phyloP scores from a whole-genome alignment of 805 yeast species.

The Candida golubevii region DNA sequence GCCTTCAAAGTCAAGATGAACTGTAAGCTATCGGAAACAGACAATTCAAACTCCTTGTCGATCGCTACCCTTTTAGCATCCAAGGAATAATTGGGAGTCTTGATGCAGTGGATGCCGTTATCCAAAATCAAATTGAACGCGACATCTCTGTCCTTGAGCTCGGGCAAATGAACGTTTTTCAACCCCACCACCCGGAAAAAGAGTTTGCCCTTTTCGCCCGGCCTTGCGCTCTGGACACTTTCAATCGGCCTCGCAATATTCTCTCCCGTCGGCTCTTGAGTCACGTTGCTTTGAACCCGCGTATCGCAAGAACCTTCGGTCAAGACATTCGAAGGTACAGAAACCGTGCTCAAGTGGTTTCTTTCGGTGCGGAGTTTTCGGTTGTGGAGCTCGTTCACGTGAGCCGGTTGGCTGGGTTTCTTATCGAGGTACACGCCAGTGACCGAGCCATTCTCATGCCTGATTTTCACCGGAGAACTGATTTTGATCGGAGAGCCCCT shows the following conservation, averaged over 20 bases:
- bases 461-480: conserved; percentile 35
- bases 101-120: conserved; percentile 76
- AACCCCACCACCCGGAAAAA: conserved; percentile 49
- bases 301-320: neutral
- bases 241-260: neutral
- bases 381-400: neutral
- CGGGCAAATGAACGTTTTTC: conserved; percentile 45
- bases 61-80: conserved; percentile 33
- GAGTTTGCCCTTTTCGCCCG: conserved; percentile 47
- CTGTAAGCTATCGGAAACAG: conserved; percentile 53
- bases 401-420: neutral
- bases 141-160: conserved; percentile 41
- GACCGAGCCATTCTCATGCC: conserved; percentile 27
- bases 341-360: conserved; percentile 26
- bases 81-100: conserved; percentile 52
- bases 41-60: conserved; percentile 75
- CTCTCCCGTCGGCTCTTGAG: neutral
- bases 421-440: conserved; percentile 21
- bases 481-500: conserved; percentile 31
- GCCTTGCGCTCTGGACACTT: neutral
- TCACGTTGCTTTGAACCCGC: neutral
- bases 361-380: conserved; percentile 6
- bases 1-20: conserved; percentile 72
- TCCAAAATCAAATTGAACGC: conserved; percentile 57
- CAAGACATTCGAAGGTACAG: conserved; percentile 23